Conservation (phyloP, 176 grass and related monocot species). For the Cocos nucifera region DNA sequence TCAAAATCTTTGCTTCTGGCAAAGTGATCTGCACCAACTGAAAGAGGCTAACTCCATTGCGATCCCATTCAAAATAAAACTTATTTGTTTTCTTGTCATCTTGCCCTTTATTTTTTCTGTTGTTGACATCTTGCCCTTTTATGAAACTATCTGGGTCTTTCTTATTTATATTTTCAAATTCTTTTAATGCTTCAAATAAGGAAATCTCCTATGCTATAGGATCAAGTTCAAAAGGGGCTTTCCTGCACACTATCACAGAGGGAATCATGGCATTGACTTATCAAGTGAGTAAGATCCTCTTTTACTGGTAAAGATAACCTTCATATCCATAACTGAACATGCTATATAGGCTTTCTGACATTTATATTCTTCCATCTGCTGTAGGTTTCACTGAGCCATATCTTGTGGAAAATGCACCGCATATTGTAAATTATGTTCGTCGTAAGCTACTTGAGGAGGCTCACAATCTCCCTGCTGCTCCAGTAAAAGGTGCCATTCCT, state of each 20-base stretch:
- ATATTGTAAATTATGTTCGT: constrained; percentile 28
- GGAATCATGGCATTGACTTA: constrained; percentile 30
- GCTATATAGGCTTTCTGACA: background rate
- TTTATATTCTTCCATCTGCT: constrained; percentile 8
- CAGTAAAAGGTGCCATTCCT: constrained; percentile 24
- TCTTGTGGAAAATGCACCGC: constrained; percentile 31
- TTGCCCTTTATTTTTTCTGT: background rate
- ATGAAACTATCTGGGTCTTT: background rate
- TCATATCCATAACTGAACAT: constrained; percentile 2
- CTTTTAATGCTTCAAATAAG: constrained; percentile 19
- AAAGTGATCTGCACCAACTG: background rate
- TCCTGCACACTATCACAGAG: constrained; percentile 14
- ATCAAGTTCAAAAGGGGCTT: constrained; percentile 22
- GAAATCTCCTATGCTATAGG: constrained; percentile 19
- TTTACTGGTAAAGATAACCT: constrained; percentile 8
- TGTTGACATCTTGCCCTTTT: too few species aligned
- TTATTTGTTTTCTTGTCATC: background rate
- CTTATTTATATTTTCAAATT: constrained; percentile 9
- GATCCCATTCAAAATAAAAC: background rate
- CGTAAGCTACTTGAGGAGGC: constrained; percentile 46
- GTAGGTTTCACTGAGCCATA: constrained; percentile 31
- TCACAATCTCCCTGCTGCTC: constrained; percentile 65
- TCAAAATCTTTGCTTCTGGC: background rate
- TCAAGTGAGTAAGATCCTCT: constrained; percentile 28
- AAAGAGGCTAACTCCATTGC: constrained; percentile 2